Percentiles rank a stretch among this genome's conserved stretches.
phyloP scores from a whole-genome alignment of 257 asterid species.

The Jaltomata sinuosa region DNA sequence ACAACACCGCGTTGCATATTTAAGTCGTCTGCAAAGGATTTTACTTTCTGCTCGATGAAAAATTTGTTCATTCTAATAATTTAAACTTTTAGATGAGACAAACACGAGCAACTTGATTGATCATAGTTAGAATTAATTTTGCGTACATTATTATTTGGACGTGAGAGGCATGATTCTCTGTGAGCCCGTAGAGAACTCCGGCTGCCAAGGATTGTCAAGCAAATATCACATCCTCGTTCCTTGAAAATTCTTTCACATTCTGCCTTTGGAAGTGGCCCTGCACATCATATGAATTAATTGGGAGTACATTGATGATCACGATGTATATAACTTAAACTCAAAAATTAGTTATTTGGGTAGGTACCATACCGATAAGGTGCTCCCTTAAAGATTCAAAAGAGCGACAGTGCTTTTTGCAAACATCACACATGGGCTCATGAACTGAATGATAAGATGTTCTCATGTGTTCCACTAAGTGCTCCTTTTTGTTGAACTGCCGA shows the following conservation, averaged over 20 bases:
- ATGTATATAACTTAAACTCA: background rate
- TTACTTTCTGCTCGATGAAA: background rate
- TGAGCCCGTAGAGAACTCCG: conserved; percentile 46
- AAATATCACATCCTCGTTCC: conserved; percentile 75
- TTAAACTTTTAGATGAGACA: background rate
- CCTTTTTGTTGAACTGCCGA: conserved; percentile 81
- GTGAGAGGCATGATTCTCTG: conserved; percentile 57
- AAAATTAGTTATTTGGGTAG: background rate
- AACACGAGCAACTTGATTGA: background rate
- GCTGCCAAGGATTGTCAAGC: conserved; percentile 42
- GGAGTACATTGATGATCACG: background rate
- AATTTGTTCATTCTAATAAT: background rate
- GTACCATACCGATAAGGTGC: conserved; percentile 65
- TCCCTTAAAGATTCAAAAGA: conserved; percentile 89
- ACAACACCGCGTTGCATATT: background rate
- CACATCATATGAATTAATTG: background rate
- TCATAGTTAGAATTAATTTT: background rate
- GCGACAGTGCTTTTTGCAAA: conserved; percentile 77
- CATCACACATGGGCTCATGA: conserved; percentile 77
- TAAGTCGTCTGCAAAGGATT: background rate
- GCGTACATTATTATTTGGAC: conserved; percentile 30
- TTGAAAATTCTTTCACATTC: conserved; percentile 90
- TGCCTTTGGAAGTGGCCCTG: conserved; percentile 89
- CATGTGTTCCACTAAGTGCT: conserved; percentile 91
- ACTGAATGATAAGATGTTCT: conserved; percentile 66